These are phyloP conservation scores for Pleodorina starrii DNA, from an alignment of 139 green algal species.

Conservation along the genomic window DNA sequence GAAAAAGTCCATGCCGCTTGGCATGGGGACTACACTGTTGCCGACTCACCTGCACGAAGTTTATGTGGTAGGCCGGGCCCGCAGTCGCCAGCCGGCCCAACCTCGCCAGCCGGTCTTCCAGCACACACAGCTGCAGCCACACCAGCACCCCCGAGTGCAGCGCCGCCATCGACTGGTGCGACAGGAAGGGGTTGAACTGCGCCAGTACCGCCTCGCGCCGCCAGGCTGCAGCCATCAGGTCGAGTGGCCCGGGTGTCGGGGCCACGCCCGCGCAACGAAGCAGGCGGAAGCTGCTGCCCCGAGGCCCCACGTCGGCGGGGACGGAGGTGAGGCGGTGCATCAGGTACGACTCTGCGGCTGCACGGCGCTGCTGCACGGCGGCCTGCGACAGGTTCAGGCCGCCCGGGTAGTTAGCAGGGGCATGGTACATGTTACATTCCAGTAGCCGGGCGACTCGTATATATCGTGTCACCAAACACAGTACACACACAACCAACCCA, in stretches of 20 bases:
- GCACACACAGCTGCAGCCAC: slow-evolving; percentile 77
- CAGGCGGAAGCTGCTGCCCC: slow-evolving; percentile 47
- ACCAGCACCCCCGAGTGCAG: slow-evolving; percentile 46
- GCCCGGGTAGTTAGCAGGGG: no score
- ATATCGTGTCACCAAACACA: no score
- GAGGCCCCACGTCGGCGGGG: slow-evolving; percentile 18
- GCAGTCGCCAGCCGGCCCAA: slow-evolving; percentile 46
- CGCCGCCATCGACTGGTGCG: not conserved
- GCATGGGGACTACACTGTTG: no score
- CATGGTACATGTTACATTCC: no score
- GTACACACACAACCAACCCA: no score
- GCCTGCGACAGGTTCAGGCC: no score
- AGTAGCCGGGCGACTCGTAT: no score
- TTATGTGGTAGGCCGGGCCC: not conserved
- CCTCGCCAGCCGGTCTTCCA: slow-evolving; percentile 69
- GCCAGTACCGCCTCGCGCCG: not conserved
- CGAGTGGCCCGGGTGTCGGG: not conserved
- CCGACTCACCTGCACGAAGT: slow-evolving; percentile 47
- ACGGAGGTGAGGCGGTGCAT: slow-evolving; percentile 28
- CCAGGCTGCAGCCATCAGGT: slow-evolving; percentile 48
- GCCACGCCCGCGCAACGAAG: not conserved
- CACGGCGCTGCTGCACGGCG: not conserved
- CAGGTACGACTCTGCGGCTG: slow-evolving; percentile 44
- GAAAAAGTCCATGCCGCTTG: no score
- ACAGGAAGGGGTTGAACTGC: slow-evolving; percentile 63